Base-by-base conservation (phyloP, 169 alveolate genomes). In the Plasmodium yoelii region DNA sequence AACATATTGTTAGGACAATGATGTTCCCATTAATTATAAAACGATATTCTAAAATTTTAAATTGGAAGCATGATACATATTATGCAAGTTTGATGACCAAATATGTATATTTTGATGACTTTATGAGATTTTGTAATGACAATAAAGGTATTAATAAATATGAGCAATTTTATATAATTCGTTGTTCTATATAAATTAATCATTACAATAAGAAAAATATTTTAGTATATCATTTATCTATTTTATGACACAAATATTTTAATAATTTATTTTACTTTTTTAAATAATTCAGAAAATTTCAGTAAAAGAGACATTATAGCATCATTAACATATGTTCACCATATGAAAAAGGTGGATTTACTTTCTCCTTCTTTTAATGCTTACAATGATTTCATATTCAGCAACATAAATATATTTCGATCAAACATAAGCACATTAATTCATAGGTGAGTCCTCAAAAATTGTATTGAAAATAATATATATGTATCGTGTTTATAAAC, bases 71-170 rank as follows among this genome's bases (percentile, higher is more conserved):
- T 80, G 90, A 80, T 39, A 80, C 90, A 39, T 80, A 80, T 55
- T 80, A 80, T 67, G 90, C 90, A 65, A 80, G 90, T 67, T 80
- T 80, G 90, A 80, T 80, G 90, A 80, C 65, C 39, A 80, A 80
- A 80, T 80, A 80, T 69, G 80, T 67, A 44, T 80, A 80, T 67
- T 80, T 80, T 67, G 90, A 80, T 65, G 90, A 80, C 53, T 80
- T 80, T 60, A 80, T 80, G 90, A 64, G 90, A 67, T 80, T 80
- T 67, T 80, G 90, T 69, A 80, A 80, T 80, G 90, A 80, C 64
- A 80, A 80, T 51, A 80, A 80, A 80, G 90, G 90, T 80, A 80
- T 65, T 42, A 65, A 65, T 18, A 53, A 44, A 80, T 26, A 80
- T 28, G 42, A 6, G 6, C 42, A 34, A 34, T 2, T 47, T 5